These are phyloP conservation scores for Clonostachys rosea DNA, from an alignment of 2,329 filamentous ascomycete species.

Conservation along the genomic window DNA sequence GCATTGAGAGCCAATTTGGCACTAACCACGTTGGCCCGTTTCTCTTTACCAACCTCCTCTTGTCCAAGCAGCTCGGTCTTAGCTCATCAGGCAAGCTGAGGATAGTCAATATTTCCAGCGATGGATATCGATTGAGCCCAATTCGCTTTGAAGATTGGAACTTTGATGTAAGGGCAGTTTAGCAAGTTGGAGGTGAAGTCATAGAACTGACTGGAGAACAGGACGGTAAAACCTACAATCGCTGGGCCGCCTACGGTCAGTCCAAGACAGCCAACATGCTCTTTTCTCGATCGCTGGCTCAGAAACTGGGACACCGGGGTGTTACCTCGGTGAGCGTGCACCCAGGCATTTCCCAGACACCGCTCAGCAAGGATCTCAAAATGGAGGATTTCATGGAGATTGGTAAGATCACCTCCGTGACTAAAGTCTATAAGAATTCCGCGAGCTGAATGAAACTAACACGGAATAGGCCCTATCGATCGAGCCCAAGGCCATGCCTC, in stretches of 20 bases:
- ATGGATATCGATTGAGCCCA: constrained; percentile 32
- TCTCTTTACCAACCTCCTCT: constrained; percentile 29
- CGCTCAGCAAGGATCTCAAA: too few species aligned
- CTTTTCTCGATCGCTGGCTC: constrained; percentile 7
- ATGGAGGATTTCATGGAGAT: too few species aligned
- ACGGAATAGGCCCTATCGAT: too few species aligned
- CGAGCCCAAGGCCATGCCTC: too few species aligned
- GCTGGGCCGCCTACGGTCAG: constrained; percentile 13
- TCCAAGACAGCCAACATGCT: constrained; percentile 17
- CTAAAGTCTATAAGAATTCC: too few species aligned
- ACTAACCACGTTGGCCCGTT: constrained; percentile 32
- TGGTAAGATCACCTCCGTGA: too few species aligned
- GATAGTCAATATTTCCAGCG: constrained; percentile 37
- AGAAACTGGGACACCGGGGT: constrained; percentile 1
- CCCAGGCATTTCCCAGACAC: not conserved
- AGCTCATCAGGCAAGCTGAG: constrained; percentile 12
- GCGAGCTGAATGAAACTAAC: too few species aligned
- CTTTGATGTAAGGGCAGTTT: constrained; percentile 14
- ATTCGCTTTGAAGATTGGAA: constrained; percentile 37
- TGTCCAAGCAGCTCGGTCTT: constrained; percentile 17
- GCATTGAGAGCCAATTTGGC: constrained; percentile 43
- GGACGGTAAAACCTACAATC: not conserved
- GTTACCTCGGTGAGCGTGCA: constrained; percentile 2
- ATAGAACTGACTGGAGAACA: not conserved
- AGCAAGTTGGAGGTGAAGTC: not conserved